Conservation (phyloP, 176 grass and related monocot species). For the Puccinellia tenuiflora region DNA sequence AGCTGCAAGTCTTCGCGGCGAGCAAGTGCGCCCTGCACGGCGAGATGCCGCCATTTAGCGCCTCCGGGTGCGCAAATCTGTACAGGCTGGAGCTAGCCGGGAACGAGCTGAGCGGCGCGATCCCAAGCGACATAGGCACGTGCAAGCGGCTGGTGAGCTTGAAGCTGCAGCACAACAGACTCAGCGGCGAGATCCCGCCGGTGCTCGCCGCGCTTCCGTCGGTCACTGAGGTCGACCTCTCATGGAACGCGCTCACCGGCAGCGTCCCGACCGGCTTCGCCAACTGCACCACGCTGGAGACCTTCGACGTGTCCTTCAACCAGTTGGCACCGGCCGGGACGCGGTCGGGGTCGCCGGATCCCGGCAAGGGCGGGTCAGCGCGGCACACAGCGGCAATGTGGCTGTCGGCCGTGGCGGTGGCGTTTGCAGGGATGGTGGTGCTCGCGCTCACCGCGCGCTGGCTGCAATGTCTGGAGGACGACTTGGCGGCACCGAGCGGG, state of each 20-base stretch:
- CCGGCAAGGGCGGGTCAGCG: not conserved
- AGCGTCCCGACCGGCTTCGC: slow-evolving; percentile 50
- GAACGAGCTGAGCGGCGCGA: slow-evolving; percentile 50
- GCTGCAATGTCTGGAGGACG: slow-evolving; percentile 37
- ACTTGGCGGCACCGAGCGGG: not conserved
- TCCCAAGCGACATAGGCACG: slow-evolving; percentile 47
- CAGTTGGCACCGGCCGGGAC: slow-evolving; percentile 29
- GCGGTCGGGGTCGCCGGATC: not conserved
- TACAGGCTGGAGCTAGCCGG: slow-evolving; percentile 75
- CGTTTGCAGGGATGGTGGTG: slow-evolving; percentile 51
- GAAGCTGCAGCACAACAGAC: slow-evolving; percentile 57
- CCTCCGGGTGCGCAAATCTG: slow-evolving; percentile 51
- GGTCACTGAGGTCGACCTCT: slow-evolving; percentile 83
- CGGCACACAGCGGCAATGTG: slow-evolving; percentile 43
- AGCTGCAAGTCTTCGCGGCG: slow-evolving; percentile 64
- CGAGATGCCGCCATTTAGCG: slow-evolving; percentile 49
- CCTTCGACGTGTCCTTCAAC: slow-evolving; percentile 83
- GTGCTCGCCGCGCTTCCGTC: slow-evolving; percentile 68
- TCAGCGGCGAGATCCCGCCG: slow-evolving; percentile 56
- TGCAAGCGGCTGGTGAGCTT: slow-evolving; percentile 72
- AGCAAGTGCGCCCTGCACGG: slow-evolving; percentile 44
- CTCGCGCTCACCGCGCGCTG: slow-evolving; percentile 59
- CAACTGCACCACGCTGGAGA: slow-evolving; percentile 81
- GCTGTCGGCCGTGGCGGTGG: slow-evolving; percentile 53
- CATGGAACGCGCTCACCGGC: slow-evolving; percentile 68